phyloP scores from a whole-genome alignment of 345 rosid genomes.

The Turnera subulata region DNA sequence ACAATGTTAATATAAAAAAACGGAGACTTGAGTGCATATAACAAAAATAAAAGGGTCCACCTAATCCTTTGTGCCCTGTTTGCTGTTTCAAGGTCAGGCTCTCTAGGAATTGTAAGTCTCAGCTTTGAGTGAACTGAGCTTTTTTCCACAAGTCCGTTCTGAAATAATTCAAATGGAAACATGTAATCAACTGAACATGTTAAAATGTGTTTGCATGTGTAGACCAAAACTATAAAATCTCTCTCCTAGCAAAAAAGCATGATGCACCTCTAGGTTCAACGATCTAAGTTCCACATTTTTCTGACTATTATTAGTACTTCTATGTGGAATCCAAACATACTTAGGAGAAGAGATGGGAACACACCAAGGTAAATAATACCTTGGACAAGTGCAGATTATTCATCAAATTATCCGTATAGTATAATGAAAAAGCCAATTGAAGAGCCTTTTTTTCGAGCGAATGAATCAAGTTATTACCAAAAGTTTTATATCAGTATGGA shows the following conservation, averaged over 20 bases:
- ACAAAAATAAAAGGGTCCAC: conserved; percentile 32
- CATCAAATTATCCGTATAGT: too few species aligned
- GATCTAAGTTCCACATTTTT: neutral
- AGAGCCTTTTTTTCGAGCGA: too few species aligned
- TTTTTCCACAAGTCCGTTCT: conserved; percentile 55
- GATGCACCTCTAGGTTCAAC: too few species aligned
- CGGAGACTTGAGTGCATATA: neutral
- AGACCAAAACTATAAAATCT: neutral
- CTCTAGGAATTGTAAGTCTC: conserved; percentile 80
- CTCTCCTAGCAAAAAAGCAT: neutral
- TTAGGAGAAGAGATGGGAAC: too few species aligned
- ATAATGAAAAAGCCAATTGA: too few species aligned
- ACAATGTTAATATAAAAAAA: conserved; percentile 11
- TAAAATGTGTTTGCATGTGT: neutral
- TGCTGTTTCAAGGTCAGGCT: conserved; percentile 88
- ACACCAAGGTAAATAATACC: too few species aligned
- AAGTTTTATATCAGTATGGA: too few species aligned
- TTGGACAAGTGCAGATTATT: too few species aligned
- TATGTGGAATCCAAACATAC: too few species aligned
- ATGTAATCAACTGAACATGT: neutral
- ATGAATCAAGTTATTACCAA: too few species aligned
- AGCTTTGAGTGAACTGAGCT: conserved; percentile 32
- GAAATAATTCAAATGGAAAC: conserved; percentile 26
- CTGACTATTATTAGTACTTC: neutral
- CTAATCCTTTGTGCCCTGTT: conserved; percentile 70